Percentiles rank a stretch among this genome's conserved stretches.
phyloP scores from a whole-genome alignment of 768 basidiomycete genomes.

The Dacryopinax primogenitus region DNA sequence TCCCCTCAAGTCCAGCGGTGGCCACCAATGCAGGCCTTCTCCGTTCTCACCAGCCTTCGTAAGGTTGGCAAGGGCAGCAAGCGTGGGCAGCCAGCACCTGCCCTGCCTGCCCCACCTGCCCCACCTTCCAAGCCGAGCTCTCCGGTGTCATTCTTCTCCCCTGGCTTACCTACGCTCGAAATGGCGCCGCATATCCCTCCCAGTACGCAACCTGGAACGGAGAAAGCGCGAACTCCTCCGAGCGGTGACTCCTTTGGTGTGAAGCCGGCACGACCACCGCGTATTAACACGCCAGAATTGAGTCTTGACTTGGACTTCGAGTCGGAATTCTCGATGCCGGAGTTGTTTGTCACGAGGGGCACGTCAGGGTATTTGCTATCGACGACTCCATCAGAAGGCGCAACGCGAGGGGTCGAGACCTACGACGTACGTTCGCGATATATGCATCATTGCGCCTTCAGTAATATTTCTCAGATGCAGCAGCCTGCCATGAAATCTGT shows the following conservation, averaged over 20 bases:
- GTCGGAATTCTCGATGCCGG: background rate
- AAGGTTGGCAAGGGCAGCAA: constrained; percentile 13
- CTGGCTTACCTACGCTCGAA: background rate
- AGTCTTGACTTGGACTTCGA: background rate
- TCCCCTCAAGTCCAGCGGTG: constrained; percentile 12
- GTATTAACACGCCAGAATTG: background rate
- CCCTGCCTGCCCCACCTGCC: background rate
- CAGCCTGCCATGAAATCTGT: background rate
- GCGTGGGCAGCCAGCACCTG: background rate
- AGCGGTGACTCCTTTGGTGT: background rate
- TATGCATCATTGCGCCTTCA: background rate
- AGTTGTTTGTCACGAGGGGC: background rate
- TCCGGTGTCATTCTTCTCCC: constrained; percentile 2
- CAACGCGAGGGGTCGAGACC: background rate
- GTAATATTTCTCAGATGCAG: background rate
- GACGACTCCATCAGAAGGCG: background rate
- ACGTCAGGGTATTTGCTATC: background rate
- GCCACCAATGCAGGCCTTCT: background rate
- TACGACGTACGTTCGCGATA: background rate
- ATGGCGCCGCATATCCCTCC: background rate
- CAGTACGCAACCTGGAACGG: background rate
- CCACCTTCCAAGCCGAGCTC: background rate
- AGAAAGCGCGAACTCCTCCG: background rate
- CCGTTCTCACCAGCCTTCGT: background rate
- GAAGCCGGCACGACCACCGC: background rate